phyloP scores from a whole-genome alignment of 2,329 filamentous ascomycete species.

The Hypoxylon sp. region DNA sequence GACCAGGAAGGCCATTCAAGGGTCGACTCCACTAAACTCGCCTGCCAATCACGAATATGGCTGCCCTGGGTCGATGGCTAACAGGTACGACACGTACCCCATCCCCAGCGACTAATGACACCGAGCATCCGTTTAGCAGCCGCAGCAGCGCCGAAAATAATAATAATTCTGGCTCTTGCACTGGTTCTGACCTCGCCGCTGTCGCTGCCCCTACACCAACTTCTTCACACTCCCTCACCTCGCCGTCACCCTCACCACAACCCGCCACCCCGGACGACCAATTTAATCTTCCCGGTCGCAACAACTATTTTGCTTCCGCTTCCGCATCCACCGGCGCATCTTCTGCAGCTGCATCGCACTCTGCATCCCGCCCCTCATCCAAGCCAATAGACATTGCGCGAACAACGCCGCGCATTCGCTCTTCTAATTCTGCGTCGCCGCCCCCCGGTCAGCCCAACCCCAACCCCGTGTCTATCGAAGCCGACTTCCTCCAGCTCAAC shows the following conservation, averaged over 20 bases:
- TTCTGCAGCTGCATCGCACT: conserved; percentile 27
- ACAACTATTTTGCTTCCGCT: conserved; percentile 50
- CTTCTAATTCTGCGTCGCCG: conserved; percentile 47
- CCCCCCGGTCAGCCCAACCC: conserved; percentile 29
- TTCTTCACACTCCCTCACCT: conserved; percentile 58
- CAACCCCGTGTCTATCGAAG: conserved; percentile 10
- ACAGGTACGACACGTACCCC: conserved; percentile 49
- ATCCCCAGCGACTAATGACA: conserved; percentile 48
- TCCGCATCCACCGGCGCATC: conserved; percentile 32
- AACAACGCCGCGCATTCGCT: conserved; percentile 45
- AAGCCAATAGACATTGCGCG: conserved; percentile 57
- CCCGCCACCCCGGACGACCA: conserved; percentile 61
- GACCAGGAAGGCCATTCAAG: conserved; percentile 47
- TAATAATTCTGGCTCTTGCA: conserved; percentile 43
- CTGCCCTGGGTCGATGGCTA: conserved; percentile 50
- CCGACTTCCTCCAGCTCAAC: conserved; percentile 41
- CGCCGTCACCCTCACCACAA: conserved; percentile 60
- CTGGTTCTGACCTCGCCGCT: conserved; percentile 43
- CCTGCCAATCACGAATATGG: conserved; percentile 49
- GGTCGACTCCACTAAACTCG: conserved; percentile 41
- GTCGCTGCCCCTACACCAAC: conserved; percentile 55
- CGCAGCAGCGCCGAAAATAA: conserved; percentile 49
- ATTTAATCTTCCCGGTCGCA: conserved; percentile 49
- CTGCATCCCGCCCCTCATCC: conserved; percentile 47
- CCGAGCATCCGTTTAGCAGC: conserved; percentile 49